Base-by-base conservation (phyloP, 2,329 filamentous ascomycete species). In the Scleromitrula shiraiana region DNA sequence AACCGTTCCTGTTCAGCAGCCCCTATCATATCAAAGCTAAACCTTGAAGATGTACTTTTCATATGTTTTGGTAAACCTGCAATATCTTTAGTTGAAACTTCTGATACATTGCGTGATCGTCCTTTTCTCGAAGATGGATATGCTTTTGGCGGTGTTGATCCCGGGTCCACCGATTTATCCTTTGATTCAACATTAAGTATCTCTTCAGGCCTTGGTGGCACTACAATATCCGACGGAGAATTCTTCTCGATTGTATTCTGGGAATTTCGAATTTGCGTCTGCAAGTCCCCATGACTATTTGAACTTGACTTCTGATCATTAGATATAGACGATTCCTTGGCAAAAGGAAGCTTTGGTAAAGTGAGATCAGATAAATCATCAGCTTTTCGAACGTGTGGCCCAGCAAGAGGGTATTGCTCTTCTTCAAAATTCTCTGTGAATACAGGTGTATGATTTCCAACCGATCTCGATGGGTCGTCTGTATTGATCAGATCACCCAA, bases 21-120 rank as follows among this genome's bases (percentile, higher is more conserved):
- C 5, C 82, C 83, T 14, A 82, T 77, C 72, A 89, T 86, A 59
- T 90, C 85, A 59, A 91, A 91, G 58, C 85, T 90, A 61, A 91
- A 90, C 12, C 86, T 73, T 0, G 84, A 88, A 0, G 85, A 86
- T 9, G 82, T 86, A 62, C 85, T 89, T 65, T 82, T 83, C 79
- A 83, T 83, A 53, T 83, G 79, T 51, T 68, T 76, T 2, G 79
- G 80, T 27, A 82, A 52, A 1, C 74, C 48, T 6, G 68, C 64
- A 27, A 70, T 68, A 46, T 69, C 59, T 47, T 59, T 71, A 7
- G 62, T 62, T 0, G 76, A 77, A 10, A 69, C 61, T 4, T 70
- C 70, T 0, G 75, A 81, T 3, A 71, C 61, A 46, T 77, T 75
- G 30, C 75, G 71, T 1, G 78, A 77, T 14, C n/a, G 67, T 36